Base-by-base conservation (phyloP, 192 early-diverging fungal genomes). In the Chytriomyces hyalinus region DNA sequence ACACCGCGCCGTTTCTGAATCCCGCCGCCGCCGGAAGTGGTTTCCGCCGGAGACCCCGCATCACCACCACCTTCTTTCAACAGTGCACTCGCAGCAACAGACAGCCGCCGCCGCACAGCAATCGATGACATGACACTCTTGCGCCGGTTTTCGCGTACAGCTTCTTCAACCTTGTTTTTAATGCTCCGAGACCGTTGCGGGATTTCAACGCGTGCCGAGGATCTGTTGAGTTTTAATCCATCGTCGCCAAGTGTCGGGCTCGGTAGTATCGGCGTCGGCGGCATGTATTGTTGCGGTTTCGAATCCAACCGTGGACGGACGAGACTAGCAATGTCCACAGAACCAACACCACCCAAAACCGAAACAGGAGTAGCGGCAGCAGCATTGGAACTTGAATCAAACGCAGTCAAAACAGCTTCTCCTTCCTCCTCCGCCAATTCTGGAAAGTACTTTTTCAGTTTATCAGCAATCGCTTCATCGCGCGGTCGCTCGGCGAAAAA, bases 401-500 rank as follows among this genome's bases (percentile, higher is more conserved):
- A 20, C 28, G 26, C 22, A 43, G n/a, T 4, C n/a, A 28, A 15
- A 28, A 10, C 45, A 45, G 44, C 36, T 36, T 36, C 36, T 36
- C 36, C 36, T 1, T 65, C 63, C 1, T 28, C 63, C 20, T 65
- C 36, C 46, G 67, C 57, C 20, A 83, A 67, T 17, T 91, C 92
- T 3, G 97, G 96, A 80, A 99, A 99, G 81, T 94, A 99, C 73
- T 94, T 92, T 64, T 92, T 88, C 49, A 99, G 87, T 72, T 97
- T 93, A 73, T 92, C 92, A 28, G 93, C 94, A 80, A 99, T 97
- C 50, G 94, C 85, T 81, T 97, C 95, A 10, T 95, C 94, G 0
- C 93, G 94, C 9, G 97, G 97, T 9, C 97, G 92, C 80, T 98
- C 96, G 46, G 95, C 96, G 81, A 98, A 95, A 80, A 97, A 96